These are phyloP conservation scores for Seiridium unicorne DNA, from an alignment of 2,329 filamentous ascomycete genomes.

Conservation along the genomic window DNA sequence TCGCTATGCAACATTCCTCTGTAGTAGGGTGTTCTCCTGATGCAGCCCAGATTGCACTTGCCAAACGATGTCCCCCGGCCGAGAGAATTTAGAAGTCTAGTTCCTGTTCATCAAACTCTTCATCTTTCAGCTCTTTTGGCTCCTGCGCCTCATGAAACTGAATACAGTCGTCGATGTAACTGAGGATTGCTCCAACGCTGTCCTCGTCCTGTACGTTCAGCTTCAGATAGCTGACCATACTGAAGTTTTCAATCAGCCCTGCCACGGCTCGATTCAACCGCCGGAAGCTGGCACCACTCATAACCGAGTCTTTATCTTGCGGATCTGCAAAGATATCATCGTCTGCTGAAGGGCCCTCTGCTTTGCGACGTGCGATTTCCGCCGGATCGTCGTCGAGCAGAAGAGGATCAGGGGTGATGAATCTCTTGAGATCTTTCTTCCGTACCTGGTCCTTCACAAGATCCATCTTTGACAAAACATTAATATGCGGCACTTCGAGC, in stretches of 20 bases:
- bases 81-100: background rate
- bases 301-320: conserved; percentile 64
- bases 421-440: conserved; percentile 85
- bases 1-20: conserved; percentile 21
- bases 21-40: too few relatives aligned
- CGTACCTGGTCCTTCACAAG: conserved; percentile 86
- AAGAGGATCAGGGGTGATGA: conserved; percentile 80
- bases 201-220: conserved; percentile 89
- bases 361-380: conserved; percentile 41
- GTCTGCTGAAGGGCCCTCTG: conserved; percentile 37
- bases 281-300: conserved; percentile 80
- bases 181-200: conserved; percentile 70
- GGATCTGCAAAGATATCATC: conserved; percentile 58
- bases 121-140: conserved; percentile 30
- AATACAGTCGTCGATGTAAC: conserved; percentile 52
- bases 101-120: conserved; percentile 23
- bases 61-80: too few relatives aligned
- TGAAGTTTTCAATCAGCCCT: conserved; percentile 91
- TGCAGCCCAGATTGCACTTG: too few relatives aligned
- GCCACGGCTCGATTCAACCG: conserved; percentile 85
- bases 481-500: conserved; percentile 95
- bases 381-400: conserved; percentile 78
- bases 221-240: conserved; percentile 94
- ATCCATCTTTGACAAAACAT: conserved; percentile 97
- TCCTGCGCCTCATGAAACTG: conserved; percentile 33